A percentile compares a stretch with the other conserved stretches of the same genome.
phyloP scores from a whole-genome alignment of 179 eudicot genomes.

The Beta lomatogona region DNA sequence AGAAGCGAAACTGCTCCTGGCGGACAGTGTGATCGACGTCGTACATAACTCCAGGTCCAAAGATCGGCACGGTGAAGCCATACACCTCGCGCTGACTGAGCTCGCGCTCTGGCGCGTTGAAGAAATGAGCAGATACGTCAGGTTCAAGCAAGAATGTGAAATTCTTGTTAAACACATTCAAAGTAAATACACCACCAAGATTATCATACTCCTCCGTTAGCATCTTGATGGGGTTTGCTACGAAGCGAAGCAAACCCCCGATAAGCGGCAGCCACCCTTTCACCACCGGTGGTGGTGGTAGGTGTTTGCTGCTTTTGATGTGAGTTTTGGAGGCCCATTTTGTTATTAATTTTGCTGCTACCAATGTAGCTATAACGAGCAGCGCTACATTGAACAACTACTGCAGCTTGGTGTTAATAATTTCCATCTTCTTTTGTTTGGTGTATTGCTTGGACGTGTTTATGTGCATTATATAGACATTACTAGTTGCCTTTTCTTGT shows the following conservation, averaged over 20 bases:
- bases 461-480: too few species aligned
- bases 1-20: conserved; percentile 89
- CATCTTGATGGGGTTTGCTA: conserved; percentile 74
- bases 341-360: conserved; percentile 59
- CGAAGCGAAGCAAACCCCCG: conserved; percentile 66
- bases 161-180: conserved; percentile 63
- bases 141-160: conserved; percentile 84
- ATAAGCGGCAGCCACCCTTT: conserved; percentile 52
- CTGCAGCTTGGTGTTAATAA: conserved; percentile 26
- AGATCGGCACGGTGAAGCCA: conserved; percentile 77
- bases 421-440: conserved; percentile 4
- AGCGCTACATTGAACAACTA: conserved; percentile 56
- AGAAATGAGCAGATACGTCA: conserved; percentile 86
- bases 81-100: conserved; percentile 89
- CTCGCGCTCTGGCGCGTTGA: conserved; percentile 74
- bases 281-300: conserved; percentile 62
- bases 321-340: conserved; percentile 28
- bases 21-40: conserved; percentile 72
- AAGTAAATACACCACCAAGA: conserved; percentile 76
- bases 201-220: conserved; percentile 71
- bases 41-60: conserved; percentile 27
- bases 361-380: conserved; percentile 52
- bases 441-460: neutral
- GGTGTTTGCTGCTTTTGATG: conserved; percentile 52
- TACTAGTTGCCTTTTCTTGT: too few species aligned